Base-by-base conservation (phyloP, 192 early-diverging fungal genomes). In the Jimgerdemannia flammicorona region DNA sequence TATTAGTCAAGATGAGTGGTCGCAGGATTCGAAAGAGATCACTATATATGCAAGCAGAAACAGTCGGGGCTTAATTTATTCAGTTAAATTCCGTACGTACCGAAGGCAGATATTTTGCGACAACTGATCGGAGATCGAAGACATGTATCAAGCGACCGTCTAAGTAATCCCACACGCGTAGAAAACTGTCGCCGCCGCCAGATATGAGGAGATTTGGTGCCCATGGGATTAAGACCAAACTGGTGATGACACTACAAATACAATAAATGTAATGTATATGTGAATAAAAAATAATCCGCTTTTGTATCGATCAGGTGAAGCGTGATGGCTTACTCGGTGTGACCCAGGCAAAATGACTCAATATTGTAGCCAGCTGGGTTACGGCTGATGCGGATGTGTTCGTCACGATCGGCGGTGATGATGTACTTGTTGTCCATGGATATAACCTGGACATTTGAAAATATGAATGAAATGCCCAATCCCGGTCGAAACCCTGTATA, bases 401-500 rank as follows among this genome's bases (percentile, higher is more conserved):
- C 98, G 84, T 99, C 98, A 40, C 98, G 93, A 79, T 99, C 98
- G 66, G 93, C 89, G 9, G 98, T 97, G 63, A 99, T 83, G 42
- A 99, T 77, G 63, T 85, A 91, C 54, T 88, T 86, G 67, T 87
- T 81, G 67, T 92, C 88, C 7, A 75, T 74, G 6, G 92, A 84
- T 54, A 98, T 81, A 3, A 80, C 76, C 91, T 87, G 75, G 9
- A 43, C 29, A 29, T 29, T 29, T 29, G 29, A 29, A 29, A n/a
- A 10, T 67, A 70, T 71, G 4, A 59, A 59, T 9, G 19, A 10
- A 64, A 29, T 29, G 29, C 29, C 29, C 29, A 29, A 29, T 29
- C 29, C 29, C 29, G 29, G 29, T 29, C 29, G 29, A 29, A 29
- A 29, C 29, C 29, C 29, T 29, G 29, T 14, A 59, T 14, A 59